A percentile compares a stretch with the other conserved stretches of the same genome.
These are phyloP conservation scores for Neolentinus lepideus DNA, from an alignment of 1,284 basidiomycete species.

Conservation along the genomic window DNA sequence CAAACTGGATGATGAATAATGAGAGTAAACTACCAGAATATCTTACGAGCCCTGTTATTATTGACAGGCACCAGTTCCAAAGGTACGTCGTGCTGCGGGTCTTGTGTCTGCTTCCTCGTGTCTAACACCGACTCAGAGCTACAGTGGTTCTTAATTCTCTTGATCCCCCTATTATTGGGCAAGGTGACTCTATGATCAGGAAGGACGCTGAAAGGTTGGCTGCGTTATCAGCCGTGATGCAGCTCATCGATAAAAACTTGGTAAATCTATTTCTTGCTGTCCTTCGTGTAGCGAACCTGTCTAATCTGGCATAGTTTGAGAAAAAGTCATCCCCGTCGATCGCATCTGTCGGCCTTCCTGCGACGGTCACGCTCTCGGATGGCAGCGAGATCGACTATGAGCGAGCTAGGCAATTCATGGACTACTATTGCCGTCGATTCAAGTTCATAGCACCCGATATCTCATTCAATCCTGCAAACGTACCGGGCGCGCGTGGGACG, in stretches of 20 bases:
- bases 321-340: background rate
- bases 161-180: constrained; percentile 34
- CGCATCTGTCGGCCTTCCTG: constrained; percentile 1
- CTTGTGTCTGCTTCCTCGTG: constrained; percentile 1
- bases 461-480: constrained; percentile 39
- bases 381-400: constrained; percentile 65
- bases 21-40: constrained; percentile 11
- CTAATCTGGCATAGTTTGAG: constrained; percentile 5
- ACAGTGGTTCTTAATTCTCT: constrained; percentile 38
- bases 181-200: constrained; percentile 59
- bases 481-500: constrained; percentile 17
- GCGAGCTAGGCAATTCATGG: constrained; percentile 86
- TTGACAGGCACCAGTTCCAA: constrained; percentile 4
- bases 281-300: background rate
- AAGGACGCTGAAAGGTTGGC: constrained; percentile 76
- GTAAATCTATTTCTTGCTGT: constrained; percentile 28
- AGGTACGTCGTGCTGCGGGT: background rate
- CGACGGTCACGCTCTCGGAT: constrained; percentile 50
- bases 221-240: constrained; percentile 64
- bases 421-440: constrained; percentile 87
- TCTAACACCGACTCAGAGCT: constrained; percentile 28
- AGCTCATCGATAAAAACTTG: constrained; percentile 53
- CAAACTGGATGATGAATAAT: constrained; percentile 22
- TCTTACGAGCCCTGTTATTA: constrained; percentile 12
- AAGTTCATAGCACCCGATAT: constrained; percentile 80